Conservation (phyloP, 179 eudicot species). For the Silene noctiflora region DNA sequence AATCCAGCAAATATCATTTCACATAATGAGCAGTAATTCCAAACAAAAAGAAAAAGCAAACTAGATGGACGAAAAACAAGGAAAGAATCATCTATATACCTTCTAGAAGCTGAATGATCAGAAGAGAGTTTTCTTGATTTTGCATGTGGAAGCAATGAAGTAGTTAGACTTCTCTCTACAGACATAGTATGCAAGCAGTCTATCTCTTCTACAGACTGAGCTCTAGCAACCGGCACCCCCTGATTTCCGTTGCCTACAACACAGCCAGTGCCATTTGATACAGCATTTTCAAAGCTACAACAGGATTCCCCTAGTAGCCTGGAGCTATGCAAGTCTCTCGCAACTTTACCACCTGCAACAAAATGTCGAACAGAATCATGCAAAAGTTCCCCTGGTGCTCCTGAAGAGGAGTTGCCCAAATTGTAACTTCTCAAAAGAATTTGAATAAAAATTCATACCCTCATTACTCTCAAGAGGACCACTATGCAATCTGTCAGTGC, state of each 20-base stretch:
- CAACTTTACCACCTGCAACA: constrained; percentile 32
- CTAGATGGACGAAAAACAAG: not conserved
- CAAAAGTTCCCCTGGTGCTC: not conserved
- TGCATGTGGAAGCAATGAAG: constrained; percentile 56
- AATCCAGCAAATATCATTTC: constrained; percentile 5
- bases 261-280: constrained; percentile 24
- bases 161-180: constrained; percentile 31
- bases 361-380: constrained; percentile 11
- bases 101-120: constrained; percentile 74
- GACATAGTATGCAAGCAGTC: constrained; percentile 52
- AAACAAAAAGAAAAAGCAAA: not conserved
- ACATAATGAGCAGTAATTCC: not conserved
- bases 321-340: constrained; percentile 24
- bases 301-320: constrained; percentile 23
- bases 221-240: constrained; percentile 43
- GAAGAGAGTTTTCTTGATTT: constrained; percentile 69
- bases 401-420: not conserved
- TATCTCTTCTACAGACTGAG: constrained; percentile 61
- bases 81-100: constrained; percentile 37
- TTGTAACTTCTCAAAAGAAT: constrained; percentile 5
- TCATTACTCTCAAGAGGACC: constrained; percentile 33
- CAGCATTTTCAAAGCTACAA: constrained; percentile 22
- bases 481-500: constrained; percentile 34
- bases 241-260: constrained; percentile 26
- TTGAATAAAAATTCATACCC: constrained; percentile 31